Evolutionary conservation across 2,329 filamentous ascomycete species (phyloP), one percentile per base, ranked within the genome.

Genomic region (Biscogniauxia sp.): DNA sequence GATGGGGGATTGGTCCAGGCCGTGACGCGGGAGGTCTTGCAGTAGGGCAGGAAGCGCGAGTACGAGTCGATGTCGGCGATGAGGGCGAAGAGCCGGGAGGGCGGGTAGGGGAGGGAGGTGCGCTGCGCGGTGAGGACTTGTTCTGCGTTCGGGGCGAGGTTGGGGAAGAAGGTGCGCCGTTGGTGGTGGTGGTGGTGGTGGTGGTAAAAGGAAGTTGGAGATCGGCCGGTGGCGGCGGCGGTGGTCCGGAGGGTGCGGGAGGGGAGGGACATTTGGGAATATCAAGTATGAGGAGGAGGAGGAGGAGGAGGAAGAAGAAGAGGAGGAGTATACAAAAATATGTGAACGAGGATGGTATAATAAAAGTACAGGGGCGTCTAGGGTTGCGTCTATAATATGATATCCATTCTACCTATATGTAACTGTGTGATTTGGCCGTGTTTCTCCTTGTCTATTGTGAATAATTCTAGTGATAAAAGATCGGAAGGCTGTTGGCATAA

Each of bases 11-110:
- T n/a, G n/a, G 91, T 89, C 84, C 89, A 92, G 61, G 82, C 81
- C 1, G 92, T 97, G 50, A 98, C 92, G 62, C 82, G 84, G 45
- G 91, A 93, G 53, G 81, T 81, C 51, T 86, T 84, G 78, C 94
- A 96, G 83, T 96, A 97, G 11, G 95, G 95, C n/a, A 99, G 86
- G 81, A 98, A 99, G 66, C 81, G 75, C 45, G 84, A 80, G 84
- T 99, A 99, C 64, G 86, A 87, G 75, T 92, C 86, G 66, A 99
- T 88, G 76, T 97, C 92, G 77, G 93, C 88, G 75, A 99, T 93
- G 58, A 97, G 84, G 67, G 82, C 81, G 84, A 95, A 99, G 68
- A 99, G 87, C 1, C 86, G 80, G 4, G 76, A 70, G 32, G 87
- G 80, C 0, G 88, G 78, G 80, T 96, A 96, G 15, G 91, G 90